A percentile compares a stretch with the other conserved stretches of the same genome.
phyloP scores from a whole-genome alignment of 495 filamentous ascomycete genomes.

The Aspergillus homomorphus region DNA sequence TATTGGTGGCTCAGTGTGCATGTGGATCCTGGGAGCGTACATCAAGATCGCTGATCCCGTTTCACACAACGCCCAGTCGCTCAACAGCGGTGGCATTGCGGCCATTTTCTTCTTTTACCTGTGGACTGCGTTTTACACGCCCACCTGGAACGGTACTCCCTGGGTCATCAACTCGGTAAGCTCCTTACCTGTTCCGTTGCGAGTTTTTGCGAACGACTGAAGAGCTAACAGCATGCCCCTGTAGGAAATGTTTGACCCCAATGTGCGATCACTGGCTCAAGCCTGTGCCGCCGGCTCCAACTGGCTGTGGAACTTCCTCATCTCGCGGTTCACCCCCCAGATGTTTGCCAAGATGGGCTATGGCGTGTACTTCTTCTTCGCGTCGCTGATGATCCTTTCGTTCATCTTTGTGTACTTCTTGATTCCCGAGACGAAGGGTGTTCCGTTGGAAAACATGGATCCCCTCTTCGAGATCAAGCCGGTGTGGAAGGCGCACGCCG shows the following conservation, averaged over 20 bases:
- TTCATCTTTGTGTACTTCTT: conserved; percentile 65
- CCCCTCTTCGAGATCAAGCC: conserved; percentile 57
- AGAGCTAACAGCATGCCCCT: background rate
- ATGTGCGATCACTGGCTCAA: conserved; percentile 63
- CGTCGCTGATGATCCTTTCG: conserved; percentile 63
- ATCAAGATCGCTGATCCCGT: conserved; percentile 58
- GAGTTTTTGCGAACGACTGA: background rate
- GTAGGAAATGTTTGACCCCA: conserved; percentile 59
- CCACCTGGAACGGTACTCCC: conserved; percentile 70
- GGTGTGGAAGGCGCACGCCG: conserved; percentile 50
- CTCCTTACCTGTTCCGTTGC: background rate
- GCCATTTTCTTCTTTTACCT: conserved; percentile 80
- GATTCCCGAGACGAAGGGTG: conserved; percentile 64
- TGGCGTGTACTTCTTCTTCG: conserved; percentile 79
- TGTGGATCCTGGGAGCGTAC: conserved; percentile 73
- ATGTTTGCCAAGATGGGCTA: conserved; percentile 71
- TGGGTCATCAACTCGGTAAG: conserved; percentile 61
- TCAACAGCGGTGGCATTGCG: conserved; percentile 59
- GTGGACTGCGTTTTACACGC: conserved; percentile 75
- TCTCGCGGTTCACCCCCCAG: conserved; percentile 69
- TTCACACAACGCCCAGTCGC: conserved; percentile 31
- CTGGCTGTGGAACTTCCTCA: conserved; percentile 76
- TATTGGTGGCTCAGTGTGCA: conserved; percentile 62
- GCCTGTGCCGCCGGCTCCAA: conserved; percentile 66
- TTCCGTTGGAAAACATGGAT: conserved; percentile 52